Evolutionary conservation across 306 rosid genomes (phyloP), one percentile per base, ranked within the genome.

Genomic region (Gastrolobium bilobum): DNA sequence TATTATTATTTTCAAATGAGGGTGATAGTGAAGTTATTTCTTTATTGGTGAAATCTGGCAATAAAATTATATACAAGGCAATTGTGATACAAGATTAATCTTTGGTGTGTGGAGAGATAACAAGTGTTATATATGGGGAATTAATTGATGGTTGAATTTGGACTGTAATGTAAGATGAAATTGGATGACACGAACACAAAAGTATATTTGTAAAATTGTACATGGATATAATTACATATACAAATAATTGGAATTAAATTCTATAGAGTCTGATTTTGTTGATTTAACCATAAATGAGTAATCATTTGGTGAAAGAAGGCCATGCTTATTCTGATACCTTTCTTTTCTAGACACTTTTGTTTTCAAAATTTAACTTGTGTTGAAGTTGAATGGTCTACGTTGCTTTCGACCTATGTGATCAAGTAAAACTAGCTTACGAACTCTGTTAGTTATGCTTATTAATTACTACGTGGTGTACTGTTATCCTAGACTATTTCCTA

Each of bases 271-370:
- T 48, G 33, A 48, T 40, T 61, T 61, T 46, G 44, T 79, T 31
- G 64, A 31, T 48, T 52, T 39, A 50, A 51, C 20, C n/a, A 40
- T 34, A 33, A 30, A 72, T 53, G 52, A 54, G 79, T 31, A 15
- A 73, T 48, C 71, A 65, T 9, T n/a, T 66, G 46, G 63, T 56
- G 47, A 65, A 81, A 58, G 46, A 67, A 57, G 60, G n/a, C 30
- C 14, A 4, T 80, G 29, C 71, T 74, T 56, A 47, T 44, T 47
- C 64, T 54, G 44, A 48, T 10, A 47, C 26, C 38, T 73, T 73
- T 56, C 42, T 13, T 3, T 15, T 6, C 4, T 5, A 47, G 76
- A 44, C 57, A 37, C 54, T 57, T 57, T 77, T 38, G 65, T 9
- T 80, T 65, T 53, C 51, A 40, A 20, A 20, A 20, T 20, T 34